phyloP scores from a whole-genome alignment of 208 protist genomes.

The Porcisia deanei region DNA sequence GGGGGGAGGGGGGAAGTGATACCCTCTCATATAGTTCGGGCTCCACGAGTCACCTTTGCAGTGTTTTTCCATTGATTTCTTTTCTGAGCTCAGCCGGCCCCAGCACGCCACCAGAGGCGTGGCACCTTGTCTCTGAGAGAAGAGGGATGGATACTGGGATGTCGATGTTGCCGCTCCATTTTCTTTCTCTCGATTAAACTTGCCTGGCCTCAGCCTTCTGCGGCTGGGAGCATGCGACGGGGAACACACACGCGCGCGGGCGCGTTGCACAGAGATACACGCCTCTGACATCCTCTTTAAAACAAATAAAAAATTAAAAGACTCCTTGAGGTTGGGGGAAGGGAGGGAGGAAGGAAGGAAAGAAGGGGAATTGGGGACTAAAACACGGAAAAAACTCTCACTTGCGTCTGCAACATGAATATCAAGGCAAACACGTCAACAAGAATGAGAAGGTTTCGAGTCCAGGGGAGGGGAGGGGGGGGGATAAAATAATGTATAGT shows the following conservation, averaged over 20 bases:
- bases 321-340: neutral
- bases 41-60: neutral
- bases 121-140: neutral
- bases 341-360: too few relatives aligned
- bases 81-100: neutral
- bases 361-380: too few relatives aligned
- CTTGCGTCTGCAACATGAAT: too few relatives aligned
- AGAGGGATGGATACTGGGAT: neutral
- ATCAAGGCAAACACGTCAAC: too few relatives aligned
- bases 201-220: neutral
- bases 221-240: neutral
- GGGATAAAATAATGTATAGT: too few relatives aligned
- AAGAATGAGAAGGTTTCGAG: too few relatives aligned
- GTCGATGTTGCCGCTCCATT: neutral
- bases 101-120: neutral
- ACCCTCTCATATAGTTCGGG: too few relatives aligned
- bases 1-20: too few relatives aligned
- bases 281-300: neutral
- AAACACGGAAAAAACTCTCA: too few relatives aligned
- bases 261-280: neutral
- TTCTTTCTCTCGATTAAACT: neutral
- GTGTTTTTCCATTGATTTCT: neutral
- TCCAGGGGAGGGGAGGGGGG: too few relatives aligned
- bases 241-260: neutral
- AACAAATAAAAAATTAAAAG: neutral